Percentiles rank a stretch among this genome's conserved stretches.
phyloP scores from a whole-genome alignment of 192 early-diverging fungal species.

The Podila epicladia region DNA sequence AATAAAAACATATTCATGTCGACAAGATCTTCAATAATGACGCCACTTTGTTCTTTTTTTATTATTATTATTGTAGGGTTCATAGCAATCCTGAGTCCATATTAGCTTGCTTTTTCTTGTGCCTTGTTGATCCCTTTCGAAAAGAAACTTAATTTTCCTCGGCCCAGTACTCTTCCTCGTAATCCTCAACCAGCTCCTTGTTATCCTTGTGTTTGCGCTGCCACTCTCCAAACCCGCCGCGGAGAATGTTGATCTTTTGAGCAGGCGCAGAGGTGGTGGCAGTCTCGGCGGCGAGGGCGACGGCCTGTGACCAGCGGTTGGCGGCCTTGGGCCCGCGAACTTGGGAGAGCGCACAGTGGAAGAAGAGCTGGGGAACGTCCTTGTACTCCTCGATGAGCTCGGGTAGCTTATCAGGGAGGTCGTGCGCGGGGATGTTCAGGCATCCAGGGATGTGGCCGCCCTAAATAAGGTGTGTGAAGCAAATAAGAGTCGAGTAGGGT shows the following conservation, averaged over 20 bases:
- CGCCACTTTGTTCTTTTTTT: too few relatives aligned
- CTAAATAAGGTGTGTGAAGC: slow-evolving; percentile 16
- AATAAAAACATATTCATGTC: too few relatives aligned
- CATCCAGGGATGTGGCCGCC: slow-evolving; percentile 85
- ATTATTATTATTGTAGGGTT: too few relatives aligned
- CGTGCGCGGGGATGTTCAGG: slow-evolving; percentile 76
- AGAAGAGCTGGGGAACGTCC: slow-evolving; percentile 73
- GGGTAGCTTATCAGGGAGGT: slow-evolving; percentile 60
- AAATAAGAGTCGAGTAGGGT: not conserved
- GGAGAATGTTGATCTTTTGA: slow-evolving; percentile 67
- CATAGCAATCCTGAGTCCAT: too few relatives aligned
- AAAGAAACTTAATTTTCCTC: slow-evolving; percentile 16
- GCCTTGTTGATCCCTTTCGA: too few relatives aligned
- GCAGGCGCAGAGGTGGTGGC: slow-evolving; percentile 8
- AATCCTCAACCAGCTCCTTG: slow-evolving; percentile 67
- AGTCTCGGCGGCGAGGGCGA: slow-evolving; percentile 42
- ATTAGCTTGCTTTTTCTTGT: not conserved
- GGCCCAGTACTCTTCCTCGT: slow-evolving; percentile 60
- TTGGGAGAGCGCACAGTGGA: slow-evolving; percentile 92
- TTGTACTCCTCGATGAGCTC: slow-evolving; percentile 61
- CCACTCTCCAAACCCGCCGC: slow-evolving; percentile 77
- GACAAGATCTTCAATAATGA: too few relatives aligned
- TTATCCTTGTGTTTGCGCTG: slow-evolving; percentile 63
- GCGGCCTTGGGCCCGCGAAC: slow-evolving; percentile 82
- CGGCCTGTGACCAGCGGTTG: slow-evolving; percentile 64